Evolutionary conservation across 1,284 basidiomycete species (phyloP).

Genomic region (Farysia itapuensis): DNA sequence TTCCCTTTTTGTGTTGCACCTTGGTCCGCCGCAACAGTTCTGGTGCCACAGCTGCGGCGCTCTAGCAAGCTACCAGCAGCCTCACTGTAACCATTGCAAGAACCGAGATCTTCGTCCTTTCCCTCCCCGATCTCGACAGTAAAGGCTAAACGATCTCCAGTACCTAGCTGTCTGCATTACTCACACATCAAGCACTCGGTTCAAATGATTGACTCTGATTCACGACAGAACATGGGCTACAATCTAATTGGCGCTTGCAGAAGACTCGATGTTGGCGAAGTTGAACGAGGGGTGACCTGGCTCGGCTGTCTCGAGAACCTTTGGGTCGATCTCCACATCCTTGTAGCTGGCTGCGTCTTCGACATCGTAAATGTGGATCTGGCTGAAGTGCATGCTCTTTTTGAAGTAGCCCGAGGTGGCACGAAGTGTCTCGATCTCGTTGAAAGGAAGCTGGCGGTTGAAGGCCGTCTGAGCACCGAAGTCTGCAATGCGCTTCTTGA

Average conservation of each 20-base stretch:
- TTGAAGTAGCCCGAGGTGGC: constrained; percentile 69
- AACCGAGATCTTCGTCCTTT: too few species aligned
- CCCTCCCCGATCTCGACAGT: too few species aligned
- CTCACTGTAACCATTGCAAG: too few species aligned
- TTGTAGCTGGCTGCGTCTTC: constrained; percentile 66
- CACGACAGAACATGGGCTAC: too few species aligned
- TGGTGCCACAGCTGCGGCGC: too few species aligned
- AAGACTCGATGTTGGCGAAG: constrained; percentile 13
- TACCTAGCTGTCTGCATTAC: too few species aligned
- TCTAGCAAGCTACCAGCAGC: too few species aligned
- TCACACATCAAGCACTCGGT: too few species aligned
- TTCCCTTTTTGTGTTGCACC: too few species aligned
- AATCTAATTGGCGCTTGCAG: neutral
- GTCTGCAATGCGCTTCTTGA: constrained; percentile 88
- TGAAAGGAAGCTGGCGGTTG: constrained; percentile 82
- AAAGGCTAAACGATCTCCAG: too few species aligned
- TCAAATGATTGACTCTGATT: too few species aligned
- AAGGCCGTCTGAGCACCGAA: constrained; percentile 80
- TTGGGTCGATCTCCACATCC: constrained; percentile 68
- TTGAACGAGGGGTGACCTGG: constrained; percentile 66
- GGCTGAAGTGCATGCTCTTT: constrained; percentile 75
- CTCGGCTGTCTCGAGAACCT: constrained; percentile 79
- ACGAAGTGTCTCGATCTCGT: constrained; percentile 75
- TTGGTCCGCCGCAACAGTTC: too few species aligned
- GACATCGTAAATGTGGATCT: constrained; percentile 72